Base-by-base conservation (phyloP, 129 eudicot species). In the Chrysanthemum seticuspe region DNA sequence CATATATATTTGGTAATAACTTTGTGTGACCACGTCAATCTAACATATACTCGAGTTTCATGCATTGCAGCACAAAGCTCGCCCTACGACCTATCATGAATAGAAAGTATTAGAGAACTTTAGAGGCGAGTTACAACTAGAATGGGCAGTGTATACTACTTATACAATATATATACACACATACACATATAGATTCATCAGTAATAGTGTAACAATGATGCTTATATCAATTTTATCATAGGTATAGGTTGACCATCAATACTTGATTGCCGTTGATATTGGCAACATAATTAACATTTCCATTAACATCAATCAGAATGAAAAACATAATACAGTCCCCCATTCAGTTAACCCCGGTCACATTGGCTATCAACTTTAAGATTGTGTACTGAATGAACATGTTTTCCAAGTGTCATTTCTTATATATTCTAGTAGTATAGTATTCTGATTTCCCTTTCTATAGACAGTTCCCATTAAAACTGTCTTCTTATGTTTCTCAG, bases 161-260 rank as follows among this genome's bases (percentile, higher is more conserved):
- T 65, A 65, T 44, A 16, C 70, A n/a, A n/a, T n/a, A 44, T 16
- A n/a, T 36, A 10, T 1, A 7, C 29, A 18, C 66, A 44, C 2
- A 31, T 11, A n/a, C 13, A 57, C 10, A 10, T 10, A 40, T 18
- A 13, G 23, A 56, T 12, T 57, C 61, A 5, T 62, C 47, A 40
- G 2, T 40, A 40, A 40, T 7, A 40, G 21, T 13, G 9, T 72
- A 7, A 72, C 57, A 72, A 59, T 13, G 29, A 58, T 72, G 5
- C 3, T 40, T 45, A 40, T 19, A 23, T 72, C 76, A 44, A 59
- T 45, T 40, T 57, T 19, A 58, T 58, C 51, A 56, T 65, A 70
- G 15, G 13, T 18, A 36, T 36, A 11, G 11, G 16, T 18, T 18
- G 54, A 36, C 65, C 66, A 54, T 36, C 4, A 13, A 71, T 34